Base-by-base conservation (phyloP, 1,139 yeast genomes). In the Taiozyma sp. region DNA sequence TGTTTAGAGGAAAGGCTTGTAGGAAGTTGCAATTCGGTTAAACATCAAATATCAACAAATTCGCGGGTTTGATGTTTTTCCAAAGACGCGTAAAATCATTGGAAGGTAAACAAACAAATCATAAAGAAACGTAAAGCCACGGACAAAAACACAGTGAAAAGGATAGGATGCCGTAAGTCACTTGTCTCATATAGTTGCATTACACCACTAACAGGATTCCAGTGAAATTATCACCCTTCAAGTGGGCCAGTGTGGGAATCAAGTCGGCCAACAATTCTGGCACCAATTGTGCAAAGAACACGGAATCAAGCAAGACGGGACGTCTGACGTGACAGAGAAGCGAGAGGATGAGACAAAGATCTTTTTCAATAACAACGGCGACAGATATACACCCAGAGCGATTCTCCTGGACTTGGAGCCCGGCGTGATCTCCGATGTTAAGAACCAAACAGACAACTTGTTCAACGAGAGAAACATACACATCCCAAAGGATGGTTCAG, bases 211-310 rank as follows among this genome's bases (percentile, higher is more conserved):
- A 23, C 29, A 13, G 3, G 4, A 22, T 13, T 32, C 4, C 42
- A 57, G 60, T 14, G 90, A 84, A 63, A 78, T 84, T 39, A 76
- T 83, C 50, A 82, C 91, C 2, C 68, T 84, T 23, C 89, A 84
- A 58, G 81, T 82, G 51, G 91, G 97, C 32, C 99, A 93, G 70
- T 95, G 99, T 71, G 99, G 99, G 49, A 93, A 93, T 69, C 99
- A 93, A 66, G 86, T 93, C 1, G 98, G 98, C 23, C 81, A 88
- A 51, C 88, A 88, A 66, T 93, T 92, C 66, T 93, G 99, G 99
- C 79, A 83, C 48, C 97, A 91, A 68, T 70, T 93, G 52, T 89
- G 96, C 47, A 70, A 74, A 41, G 99, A 93, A 63, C 99, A 93
- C 65, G 97, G 96, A 0, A 85, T 93, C 41, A 74, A 74, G 10